Evolutionary conservation across 2,329 filamentous ascomycete genomes (phyloP).

Genomic region (Fusarium sp.): DNA sequence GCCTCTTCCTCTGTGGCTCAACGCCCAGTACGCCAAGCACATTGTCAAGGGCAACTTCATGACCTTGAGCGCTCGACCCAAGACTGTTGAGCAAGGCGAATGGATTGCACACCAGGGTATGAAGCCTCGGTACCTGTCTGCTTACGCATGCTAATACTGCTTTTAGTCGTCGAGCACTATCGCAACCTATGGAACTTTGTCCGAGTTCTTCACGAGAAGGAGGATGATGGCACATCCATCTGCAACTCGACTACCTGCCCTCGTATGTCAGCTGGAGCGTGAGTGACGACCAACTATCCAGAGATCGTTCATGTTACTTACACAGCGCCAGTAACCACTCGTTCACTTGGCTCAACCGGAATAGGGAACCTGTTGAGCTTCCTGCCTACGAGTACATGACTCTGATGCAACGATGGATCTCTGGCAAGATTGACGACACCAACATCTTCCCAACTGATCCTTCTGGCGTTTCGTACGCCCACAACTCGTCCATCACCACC

Average conservation of each 20-base stretch:
- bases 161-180: conserved; percentile 88
- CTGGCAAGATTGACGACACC: conserved; percentile 91
- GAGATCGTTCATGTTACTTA: conserved; percentile 18
- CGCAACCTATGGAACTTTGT: conserved; percentile 91
- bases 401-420: conserved; percentile 96
- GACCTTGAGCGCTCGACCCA: conserved; percentile 93
- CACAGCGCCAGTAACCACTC: conserved; percentile 75
- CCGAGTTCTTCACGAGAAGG: conserved; percentile 86
- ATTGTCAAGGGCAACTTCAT: conserved; percentile 98
- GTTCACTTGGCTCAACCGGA: conserved; percentile 94
- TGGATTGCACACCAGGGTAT: conserved; percentile 95
- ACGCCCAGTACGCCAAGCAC: conserved; percentile 79
- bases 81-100: conserved; percentile 92
- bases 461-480: conserved; percentile 72
- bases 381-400: conserved; percentile 94
- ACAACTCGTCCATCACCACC: conserved; percentile 68
- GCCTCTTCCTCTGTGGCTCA: conserved; percentile 75
- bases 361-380: conserved; percentile 88
- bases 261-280: conserved; percentile 95
- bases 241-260: conserved; percentile 89
- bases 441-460: conserved; percentile 91
- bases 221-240: conserved; percentile 79
- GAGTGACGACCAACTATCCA: conserved; percentile 56
- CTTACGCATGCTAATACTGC: conserved; percentile 1
- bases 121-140: neutral